These are phyloP conservation scores for Hymenoscyphus infarciens DNA, from an alignment of 2,329 filamentous ascomycete genomes.

Conservation along the genomic window DNA sequence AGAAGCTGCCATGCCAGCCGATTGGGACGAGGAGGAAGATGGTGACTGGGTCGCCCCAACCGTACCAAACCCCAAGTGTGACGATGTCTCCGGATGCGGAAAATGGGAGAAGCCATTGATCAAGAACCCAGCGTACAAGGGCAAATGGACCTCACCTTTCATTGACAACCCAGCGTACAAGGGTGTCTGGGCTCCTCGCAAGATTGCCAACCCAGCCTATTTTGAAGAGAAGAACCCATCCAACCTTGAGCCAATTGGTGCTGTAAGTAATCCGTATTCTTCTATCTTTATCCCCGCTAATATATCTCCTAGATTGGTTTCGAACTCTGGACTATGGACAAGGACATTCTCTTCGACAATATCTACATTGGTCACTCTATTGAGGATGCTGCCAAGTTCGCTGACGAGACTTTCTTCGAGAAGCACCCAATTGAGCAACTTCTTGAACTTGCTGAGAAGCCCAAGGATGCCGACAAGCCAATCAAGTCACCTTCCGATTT, in stretches of 20 bases:
- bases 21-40: slow-evolving; percentile 98
- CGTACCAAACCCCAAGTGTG: slow-evolving; percentile 93
- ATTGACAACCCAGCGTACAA: slow-evolving; percentile 99
- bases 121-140: slow-evolving; percentile 89
- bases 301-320: slow-evolving; percentile 71
- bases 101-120: slow-evolving; percentile 88
- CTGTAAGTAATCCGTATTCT: slow-evolving; percentile 57
- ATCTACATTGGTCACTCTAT: slow-evolving; percentile 99
- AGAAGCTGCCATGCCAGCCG: slow-evolving; percentile 94
- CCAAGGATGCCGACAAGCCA: slow-evolving; percentile 62
- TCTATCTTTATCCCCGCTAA: slow-evolving; percentile 19
- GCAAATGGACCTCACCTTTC: slow-evolving; percentile 90
- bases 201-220: slow-evolving; percentile 95
- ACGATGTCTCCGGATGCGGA: slow-evolving; percentile 88
- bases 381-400: slow-evolving; percentile 85
- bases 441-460: slow-evolving; percentile 73
- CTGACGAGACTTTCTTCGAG: slow-evolving; percentile 82
- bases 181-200: slow-evolving; percentile 88
- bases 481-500: slow-evolving; percentile 71
- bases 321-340: slow-evolving; percentile 99
- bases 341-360: slow-evolving; percentile 98
- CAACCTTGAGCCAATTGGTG: slow-evolving; percentile 97
- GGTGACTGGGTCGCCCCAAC: slow-evolving; percentile 89
- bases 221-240: slow-evolving; percentile 96
- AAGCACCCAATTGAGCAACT: slow-evolving; percentile 83